Evolutionary conservation across 768 basidiomycete species (phyloP), one percentile per base, ranked within the genome.

Genomic region (Lyophyllum atratum): DNA sequence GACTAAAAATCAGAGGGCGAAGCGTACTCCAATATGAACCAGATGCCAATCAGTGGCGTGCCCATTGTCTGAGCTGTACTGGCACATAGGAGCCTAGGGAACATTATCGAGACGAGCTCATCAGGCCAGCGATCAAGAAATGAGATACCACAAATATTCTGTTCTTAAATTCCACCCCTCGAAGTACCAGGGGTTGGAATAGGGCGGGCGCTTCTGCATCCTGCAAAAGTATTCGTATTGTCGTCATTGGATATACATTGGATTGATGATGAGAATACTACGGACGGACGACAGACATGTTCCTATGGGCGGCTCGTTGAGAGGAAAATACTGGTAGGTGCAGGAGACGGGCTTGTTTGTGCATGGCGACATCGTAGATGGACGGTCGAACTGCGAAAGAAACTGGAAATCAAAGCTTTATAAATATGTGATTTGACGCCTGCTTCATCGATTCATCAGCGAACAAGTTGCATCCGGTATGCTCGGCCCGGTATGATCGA

Each of bases 41-140:
- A 93, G 70, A 68, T 94, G 93, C 85, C 87, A 93, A 59, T 92
- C 88, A 1, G 91, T 92, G 3, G 85, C 84, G 63, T 89, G 85
- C 0, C 92, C 92, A 50, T 86, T 73, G 44, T 89, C 81, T 9
- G 85, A 78, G 55, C 86, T 88, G 72, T 93, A 94, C 70, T 88
- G 86, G 68, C 92, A 93, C 91, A 93, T 92, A 2, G 89, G 89
- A 11, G 89, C 74, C 86, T 86, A 59, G 9, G 46, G 43, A 49
- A 22, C 26, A 51, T 43, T 19, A 55, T 12, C 25, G 14, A 29
- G 28, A 37, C 29, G 34, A 25, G 37, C 54, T 48, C 4, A n/a
- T 3, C 10, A n/a, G 21, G 21, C 22, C 14, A 22, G 26, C 15
- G 25, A 40, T 5, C 7, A 34, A 8, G 28, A 25, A 1, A 25